Conservation (phyloP, 345 rosid genomes). For the Clarkia xantiana region DNA sequence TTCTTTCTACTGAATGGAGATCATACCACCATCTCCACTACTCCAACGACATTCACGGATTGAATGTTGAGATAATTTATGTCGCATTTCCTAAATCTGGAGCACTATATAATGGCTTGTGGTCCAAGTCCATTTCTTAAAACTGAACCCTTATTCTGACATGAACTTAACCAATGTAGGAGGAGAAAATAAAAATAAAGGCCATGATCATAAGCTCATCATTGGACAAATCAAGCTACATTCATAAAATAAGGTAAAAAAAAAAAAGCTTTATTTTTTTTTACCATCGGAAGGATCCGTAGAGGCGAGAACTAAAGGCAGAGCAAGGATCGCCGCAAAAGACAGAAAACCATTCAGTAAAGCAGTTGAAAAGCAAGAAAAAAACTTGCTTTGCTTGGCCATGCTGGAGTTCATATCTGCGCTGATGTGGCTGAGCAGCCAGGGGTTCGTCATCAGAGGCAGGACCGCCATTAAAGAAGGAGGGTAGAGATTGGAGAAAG, state of each 20-base stretch:
- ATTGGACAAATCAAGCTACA: not conserved
- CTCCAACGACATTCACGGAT: too few species aligned
- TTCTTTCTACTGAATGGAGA: too few species aligned
- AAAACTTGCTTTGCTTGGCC: slow-evolving; percentile 4
- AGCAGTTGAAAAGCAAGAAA: slow-evolving; percentile 2
- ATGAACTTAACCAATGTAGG: too few species aligned
- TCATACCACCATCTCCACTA: too few species aligned
- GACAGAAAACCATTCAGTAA: slow-evolving; percentile 10
- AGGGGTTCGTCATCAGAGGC: not conserved
- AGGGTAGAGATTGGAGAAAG: not conserved
- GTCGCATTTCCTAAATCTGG: too few species aligned
- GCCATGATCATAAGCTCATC: not conserved
- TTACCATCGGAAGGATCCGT: slow-evolving; percentile 37
- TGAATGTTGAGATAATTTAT: too few species aligned
- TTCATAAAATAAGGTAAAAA: not conserved
- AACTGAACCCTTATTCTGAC: too few species aligned
- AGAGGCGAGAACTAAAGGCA: slow-evolving; percentile 17
- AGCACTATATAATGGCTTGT: too few species aligned
- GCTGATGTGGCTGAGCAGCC: not conserved
- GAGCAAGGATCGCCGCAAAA: slow-evolving; percentile 9
- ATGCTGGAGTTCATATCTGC: slow-evolving; percentile 3
- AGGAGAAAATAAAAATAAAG: too few species aligned
- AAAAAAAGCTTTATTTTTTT: not conserved
- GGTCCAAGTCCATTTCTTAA: too few species aligned
- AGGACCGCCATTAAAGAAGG: slow-evolving; percentile 7